Evolutionary conservation across 202 grass and related monocot species (phyloP), one percentile per base, ranked within the genome.

Genomic region (Bolboschoenoplectus hybrid): DNA sequence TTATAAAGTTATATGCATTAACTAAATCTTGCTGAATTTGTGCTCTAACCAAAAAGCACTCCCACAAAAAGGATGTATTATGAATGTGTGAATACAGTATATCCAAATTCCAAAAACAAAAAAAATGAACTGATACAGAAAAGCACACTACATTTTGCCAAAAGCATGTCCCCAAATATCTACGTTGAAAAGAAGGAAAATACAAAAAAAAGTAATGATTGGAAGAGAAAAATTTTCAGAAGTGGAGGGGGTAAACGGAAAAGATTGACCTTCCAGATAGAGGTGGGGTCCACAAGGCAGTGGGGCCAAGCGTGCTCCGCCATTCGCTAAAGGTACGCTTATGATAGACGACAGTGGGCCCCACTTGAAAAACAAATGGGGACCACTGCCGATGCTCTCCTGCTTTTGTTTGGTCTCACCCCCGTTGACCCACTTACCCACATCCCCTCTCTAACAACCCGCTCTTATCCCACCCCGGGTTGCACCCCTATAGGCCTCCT

Each of bases 231-330:
- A 53, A 19, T 40, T 38, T 26, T 40, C 2, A 78, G 34, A 78
- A 68, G 81, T 68, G 44, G 62, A 67, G 44, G 64, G 62, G 81
- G 62, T 61, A 82, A 82, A 82, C 26, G 80, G 6, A 50, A 82
- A 82, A 82, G 58, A 82, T 82, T 82, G 80, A 82, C 80, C 80
- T 82, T 82, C 80, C 43, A 82, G 80, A 82, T 62, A 0, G 5
- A 47, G 32, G 82, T 53, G 63, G 63, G 65, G 11, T 14, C 61
- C 7, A 1, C 1, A 7, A 7, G 13, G 35, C 57, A 82, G 80
- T 84, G 65, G 81, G 81, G 64, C 82, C 82, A 84, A 70, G 82
- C 82, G 82, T 84, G 82, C 82, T 84, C 82, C 82, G 82, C 64
- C 82, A 52, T 84, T 65, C 49, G 45, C 45, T 71, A 84, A 84